A percentile compares a stretch with the other conserved stretches of the same genome.
These are phyloP conservation scores for Xylaria bambusicola DNA, from an alignment of 495 filamentous ascomycete genomes.

Conservation along the genomic window DNA sequence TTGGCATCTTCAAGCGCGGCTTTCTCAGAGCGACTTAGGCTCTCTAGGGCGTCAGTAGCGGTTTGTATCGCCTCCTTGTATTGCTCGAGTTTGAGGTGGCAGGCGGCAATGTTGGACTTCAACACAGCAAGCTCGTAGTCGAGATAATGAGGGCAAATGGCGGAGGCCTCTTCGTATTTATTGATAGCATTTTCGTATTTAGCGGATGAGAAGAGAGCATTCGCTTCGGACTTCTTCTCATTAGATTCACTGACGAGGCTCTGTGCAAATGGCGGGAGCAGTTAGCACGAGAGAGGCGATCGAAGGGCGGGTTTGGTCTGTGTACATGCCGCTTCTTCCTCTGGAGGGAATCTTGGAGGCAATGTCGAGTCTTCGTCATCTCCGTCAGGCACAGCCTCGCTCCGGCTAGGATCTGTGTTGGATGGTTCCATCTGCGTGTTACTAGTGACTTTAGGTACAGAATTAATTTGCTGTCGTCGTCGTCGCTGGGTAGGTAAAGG, in stretches of 20 bases:
- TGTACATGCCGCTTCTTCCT: conserved; percentile 71
- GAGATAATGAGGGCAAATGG: conserved; percentile 81
- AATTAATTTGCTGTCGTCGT: neutral
- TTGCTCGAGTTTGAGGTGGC: conserved; percentile 80
- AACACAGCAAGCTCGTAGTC: conserved; percentile 89
- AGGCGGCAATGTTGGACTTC: conserved; percentile 86
- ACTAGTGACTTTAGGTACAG: neutral
- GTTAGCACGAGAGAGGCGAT: conserved; percentile 1
- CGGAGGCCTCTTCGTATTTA: conserved; percentile 82
- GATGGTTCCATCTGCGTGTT: neutral
- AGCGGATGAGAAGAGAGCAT: conserved; percentile 68
- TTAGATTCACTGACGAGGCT: conserved; percentile 71
- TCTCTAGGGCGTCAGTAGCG: conserved; percentile 72
- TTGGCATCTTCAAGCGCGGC: conserved; percentile 19
- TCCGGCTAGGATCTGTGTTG: neutral
- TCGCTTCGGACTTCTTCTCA: conserved; percentile 74
- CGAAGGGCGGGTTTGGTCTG: neutral
- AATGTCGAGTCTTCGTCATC: conserved; percentile 23
- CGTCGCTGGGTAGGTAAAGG: neutral
- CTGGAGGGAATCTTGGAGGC: conserved; percentile 54
- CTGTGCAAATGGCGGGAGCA: conserved; percentile 38
- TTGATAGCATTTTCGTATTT: conserved; percentile 84
- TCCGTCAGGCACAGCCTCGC: neutral
- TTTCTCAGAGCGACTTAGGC: conserved; percentile 60
- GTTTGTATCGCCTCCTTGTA: conserved; percentile 81